Percentiles rank a stretch among this genome's conserved stretches.
These are phyloP conservation scores for Mycena citricolor DNA, from an alignment of 1,284 basidiomycete genomes.

Conservation along the genomic window DNA sequence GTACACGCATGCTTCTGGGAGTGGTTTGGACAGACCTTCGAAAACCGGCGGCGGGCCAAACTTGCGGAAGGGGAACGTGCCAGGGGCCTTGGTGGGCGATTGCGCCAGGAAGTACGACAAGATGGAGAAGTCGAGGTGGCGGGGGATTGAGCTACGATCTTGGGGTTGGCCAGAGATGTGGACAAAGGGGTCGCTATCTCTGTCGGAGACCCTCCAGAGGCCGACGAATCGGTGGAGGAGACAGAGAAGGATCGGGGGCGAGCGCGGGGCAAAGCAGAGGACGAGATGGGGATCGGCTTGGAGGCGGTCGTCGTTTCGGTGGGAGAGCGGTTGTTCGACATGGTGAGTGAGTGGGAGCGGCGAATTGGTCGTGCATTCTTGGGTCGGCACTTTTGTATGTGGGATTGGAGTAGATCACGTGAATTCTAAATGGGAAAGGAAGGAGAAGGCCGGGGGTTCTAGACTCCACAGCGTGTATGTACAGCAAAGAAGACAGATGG, in stretches of 20 bases:
- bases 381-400: too few relatives aligned
- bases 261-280: slow-evolving; percentile 30
- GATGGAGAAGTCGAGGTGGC: slow-evolving; percentile 67
- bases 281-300: slow-evolving; percentile 61
- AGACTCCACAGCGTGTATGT: too few relatives aligned
- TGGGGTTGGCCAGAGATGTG: slow-evolving; percentile 35
- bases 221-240: slow-evolving; percentile 59
- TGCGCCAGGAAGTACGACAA: slow-evolving; percentile 66
- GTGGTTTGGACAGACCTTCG: slow-evolving; percentile 48
- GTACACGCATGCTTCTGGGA: neutral
- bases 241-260: slow-evolving; percentile 54
- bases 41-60: slow-evolving; percentile 54
- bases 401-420: too few relatives aligned
- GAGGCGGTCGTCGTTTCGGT: neutral
- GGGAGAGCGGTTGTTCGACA: slow-evolving; percentile 1
- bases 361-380: too few relatives aligned
- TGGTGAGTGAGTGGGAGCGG: too few relatives aligned
- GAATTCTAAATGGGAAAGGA: too few relatives aligned
- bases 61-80: slow-evolving; percentile 63
- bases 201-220: slow-evolving; percentile 49
- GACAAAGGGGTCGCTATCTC: slow-evolving; percentile 47
- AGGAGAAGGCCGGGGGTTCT: too few relatives aligned
- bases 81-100: slow-evolving; percentile 50
- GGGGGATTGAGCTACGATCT: slow-evolving; percentile 49
- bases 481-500: too few relatives aligned